Conservation (phyloP, 2,329 filamentous ascomycete species). For the Arthrobotrys entomopaga region DNA sequence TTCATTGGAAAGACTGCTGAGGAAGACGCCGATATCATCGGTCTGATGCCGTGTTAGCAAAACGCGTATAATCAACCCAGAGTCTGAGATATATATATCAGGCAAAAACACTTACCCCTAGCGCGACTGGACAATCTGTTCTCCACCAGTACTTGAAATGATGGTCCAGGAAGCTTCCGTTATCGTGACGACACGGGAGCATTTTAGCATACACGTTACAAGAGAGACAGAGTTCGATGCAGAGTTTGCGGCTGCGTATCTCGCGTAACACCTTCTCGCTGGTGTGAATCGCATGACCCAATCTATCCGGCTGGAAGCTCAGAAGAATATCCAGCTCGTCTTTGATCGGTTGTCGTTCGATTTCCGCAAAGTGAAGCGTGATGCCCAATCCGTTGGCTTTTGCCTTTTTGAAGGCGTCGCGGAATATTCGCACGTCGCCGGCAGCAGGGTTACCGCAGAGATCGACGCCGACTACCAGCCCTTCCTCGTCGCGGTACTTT, state of each 20-base stretch:
- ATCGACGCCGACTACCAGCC: constrained; percentile 76
- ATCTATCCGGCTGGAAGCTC: constrained; percentile 72
- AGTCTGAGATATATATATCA: constrained; percentile 52
- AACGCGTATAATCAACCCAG: background rate
- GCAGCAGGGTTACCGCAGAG: constrained; percentile 78
- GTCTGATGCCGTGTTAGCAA: constrained; percentile 67
- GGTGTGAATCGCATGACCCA: constrained; percentile 84
- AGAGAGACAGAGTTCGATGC: constrained; percentile 79
- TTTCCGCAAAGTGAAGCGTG: constrained; percentile 83
- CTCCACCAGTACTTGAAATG: constrained; percentile 80
- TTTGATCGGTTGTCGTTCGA: constrained; percentile 68
- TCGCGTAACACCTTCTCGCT: constrained; percentile 69
- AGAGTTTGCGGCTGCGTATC: constrained; percentile 69
- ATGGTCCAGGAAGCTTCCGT: constrained; percentile 70
- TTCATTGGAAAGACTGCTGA: constrained; percentile 79
- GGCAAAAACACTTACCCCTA: constrained; percentile 72
- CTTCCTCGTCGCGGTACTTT: constrained; percentile 64
- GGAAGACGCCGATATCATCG: constrained; percentile 84
- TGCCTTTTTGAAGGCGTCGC: constrained; percentile 70
- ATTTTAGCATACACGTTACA: constrained; percentile 83
- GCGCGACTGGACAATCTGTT: constrained; percentile 70
- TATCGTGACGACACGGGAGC: constrained; percentile 66
- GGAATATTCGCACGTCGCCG: constrained; percentile 71
- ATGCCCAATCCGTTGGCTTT: constrained; percentile 69
- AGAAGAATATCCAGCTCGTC: constrained; percentile 74